Percentiles rank a stretch among this genome's conserved stretches.
Conservation (phyloP, 164 flowering plant species). For the Chimonanthus salicifolius region DNA sequence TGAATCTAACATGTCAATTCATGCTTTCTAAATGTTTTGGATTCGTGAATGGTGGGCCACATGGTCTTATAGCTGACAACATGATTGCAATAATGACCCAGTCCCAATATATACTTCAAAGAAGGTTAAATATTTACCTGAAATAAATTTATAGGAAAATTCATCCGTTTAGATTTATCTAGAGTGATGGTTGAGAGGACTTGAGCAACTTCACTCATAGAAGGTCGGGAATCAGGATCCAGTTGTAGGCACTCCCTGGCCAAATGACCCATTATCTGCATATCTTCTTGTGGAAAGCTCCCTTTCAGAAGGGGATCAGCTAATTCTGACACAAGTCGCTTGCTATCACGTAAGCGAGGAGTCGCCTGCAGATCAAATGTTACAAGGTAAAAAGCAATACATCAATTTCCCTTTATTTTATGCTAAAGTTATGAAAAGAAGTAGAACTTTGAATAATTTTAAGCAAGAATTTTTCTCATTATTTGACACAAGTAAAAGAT, state of each 20-base stretch:
- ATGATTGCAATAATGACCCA: background rate
- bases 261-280: constrained; percentile 87
- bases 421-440: too few relatives aligned
- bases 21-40: too few relatives aligned
- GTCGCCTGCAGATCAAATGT: constrained; percentile 53
- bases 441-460: too few relatives aligned
- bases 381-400: background rate
- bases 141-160: constrained; percentile 38
- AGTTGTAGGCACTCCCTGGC: constrained; percentile 87
- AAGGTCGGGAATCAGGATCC: constrained; percentile 91
- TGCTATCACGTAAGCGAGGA: constrained; percentile 63
- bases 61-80: too few relatives aligned
- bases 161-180: constrained; percentile 49
- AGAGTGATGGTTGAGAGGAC: constrained; percentile 83
- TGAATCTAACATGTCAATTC: too few relatives aligned
- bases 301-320: constrained; percentile 76
- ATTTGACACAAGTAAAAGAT: background rate
- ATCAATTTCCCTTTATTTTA: too few relatives aligned
- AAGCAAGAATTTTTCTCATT: too few relatives aligned
- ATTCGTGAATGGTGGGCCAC: too few relatives aligned
- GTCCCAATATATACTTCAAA: too few relatives aligned
- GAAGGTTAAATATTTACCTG: constrained; percentile 38
- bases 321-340: constrained; percentile 58
- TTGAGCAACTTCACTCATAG: constrained; percentile 95
- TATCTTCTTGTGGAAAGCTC: constrained; percentile 69